A percentile compares a stretch with the other conserved stretches of the same genome.
phyloP scores from a whole-genome alignment of 163 green algal species.

The Prototheca wickerhamii region DNA sequence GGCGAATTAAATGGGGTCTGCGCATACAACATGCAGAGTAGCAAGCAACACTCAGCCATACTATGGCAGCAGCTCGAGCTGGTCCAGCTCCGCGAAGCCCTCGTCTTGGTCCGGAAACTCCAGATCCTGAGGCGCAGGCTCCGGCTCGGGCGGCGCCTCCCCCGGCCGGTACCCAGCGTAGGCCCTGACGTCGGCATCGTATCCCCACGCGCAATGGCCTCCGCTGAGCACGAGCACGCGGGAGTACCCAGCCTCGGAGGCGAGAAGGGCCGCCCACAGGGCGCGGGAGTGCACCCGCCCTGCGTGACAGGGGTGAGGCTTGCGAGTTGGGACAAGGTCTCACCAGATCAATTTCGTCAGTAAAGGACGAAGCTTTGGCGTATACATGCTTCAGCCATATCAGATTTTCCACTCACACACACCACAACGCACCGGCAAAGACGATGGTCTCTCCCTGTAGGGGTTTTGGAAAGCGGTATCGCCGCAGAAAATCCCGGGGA shows the following conservation, averaged over 20 bases:
- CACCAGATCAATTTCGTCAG: background rate
- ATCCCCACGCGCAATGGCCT: constrained; percentile 52
- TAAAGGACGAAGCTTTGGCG: background rate
- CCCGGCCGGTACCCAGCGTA: constrained; percentile 43
- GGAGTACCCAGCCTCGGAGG: constrained; percentile 38
- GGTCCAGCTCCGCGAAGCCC: constrained; percentile 25
- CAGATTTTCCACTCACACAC: background rate
- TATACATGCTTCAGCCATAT: background rate
- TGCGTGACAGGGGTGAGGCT: constrained; percentile 3
- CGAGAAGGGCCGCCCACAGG: constrained; percentile 54
- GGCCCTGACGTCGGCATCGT: constrained; percentile 40
- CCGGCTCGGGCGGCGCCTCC: constrained; percentile 43
- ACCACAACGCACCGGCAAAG: constrained; percentile 22
- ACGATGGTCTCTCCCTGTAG: constrained; percentile 33
- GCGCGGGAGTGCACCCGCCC: constrained; percentile 36
- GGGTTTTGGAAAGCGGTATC: constrained; percentile 47
- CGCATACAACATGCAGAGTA: no score
- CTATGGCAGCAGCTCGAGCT: constrained; percentile 13
- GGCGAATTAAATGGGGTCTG: no score
- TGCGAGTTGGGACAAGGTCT: background rate
- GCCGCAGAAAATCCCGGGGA: constrained; percentile 24
- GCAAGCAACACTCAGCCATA: background rate
- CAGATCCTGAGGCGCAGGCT: constrained; percentile 34
- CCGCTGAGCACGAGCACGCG: constrained; percentile 32
- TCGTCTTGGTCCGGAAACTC: constrained; percentile 20